These are phyloP conservation scores for Komagataella kurtzmanii DNA, from an alignment of 805 yeast species.

Conservation along the genomic window DNA sequence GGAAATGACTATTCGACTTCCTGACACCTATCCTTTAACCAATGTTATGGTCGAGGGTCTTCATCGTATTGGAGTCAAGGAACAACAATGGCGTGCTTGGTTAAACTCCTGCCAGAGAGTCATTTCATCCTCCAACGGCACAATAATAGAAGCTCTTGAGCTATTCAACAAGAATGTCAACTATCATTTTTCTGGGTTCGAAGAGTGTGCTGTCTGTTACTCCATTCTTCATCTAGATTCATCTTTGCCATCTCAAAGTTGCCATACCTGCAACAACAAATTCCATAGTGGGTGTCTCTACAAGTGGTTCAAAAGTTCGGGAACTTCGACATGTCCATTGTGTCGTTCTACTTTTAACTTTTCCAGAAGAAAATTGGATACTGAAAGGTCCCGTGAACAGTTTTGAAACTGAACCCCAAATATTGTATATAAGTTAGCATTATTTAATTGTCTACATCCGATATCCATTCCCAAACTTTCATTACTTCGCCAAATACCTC, in stretches of 20 bases:
- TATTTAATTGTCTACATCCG: conserved; percentile 17
- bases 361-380: conserved; percentile 1
- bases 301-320: conserved; percentile 95
- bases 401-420: not conserved
- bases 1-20: conserved; percentile 67
- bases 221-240: conserved; percentile 84
- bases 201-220: conserved; percentile 95
- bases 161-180: conserved; percentile 63
- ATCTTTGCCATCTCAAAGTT: conserved; percentile 77
- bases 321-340: conserved; percentile 85
- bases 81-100: conserved; percentile 93
- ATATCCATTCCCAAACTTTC: conserved; percentile 82
- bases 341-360: conserved; percentile 63
- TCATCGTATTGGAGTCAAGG: conserved; percentile 75
- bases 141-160: conserved; percentile 54
- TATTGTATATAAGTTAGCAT: not conserved
- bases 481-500: conserved; percentile 83
- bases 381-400: not conserved
- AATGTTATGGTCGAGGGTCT: conserved; percentile 69
- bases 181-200: conserved; percentile 84
- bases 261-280: conserved; percentile 84
- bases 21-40: conserved; percentile 65
- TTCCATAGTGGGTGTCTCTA: conserved; percentile 93
- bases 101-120: conserved; percentile 79
- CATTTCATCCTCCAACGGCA: conserved; percentile 60